Evolutionary conservation across 2,329 filamentous ascomycete species (phyloP).

Genomic region (Fusarium paranaense): DNA sequence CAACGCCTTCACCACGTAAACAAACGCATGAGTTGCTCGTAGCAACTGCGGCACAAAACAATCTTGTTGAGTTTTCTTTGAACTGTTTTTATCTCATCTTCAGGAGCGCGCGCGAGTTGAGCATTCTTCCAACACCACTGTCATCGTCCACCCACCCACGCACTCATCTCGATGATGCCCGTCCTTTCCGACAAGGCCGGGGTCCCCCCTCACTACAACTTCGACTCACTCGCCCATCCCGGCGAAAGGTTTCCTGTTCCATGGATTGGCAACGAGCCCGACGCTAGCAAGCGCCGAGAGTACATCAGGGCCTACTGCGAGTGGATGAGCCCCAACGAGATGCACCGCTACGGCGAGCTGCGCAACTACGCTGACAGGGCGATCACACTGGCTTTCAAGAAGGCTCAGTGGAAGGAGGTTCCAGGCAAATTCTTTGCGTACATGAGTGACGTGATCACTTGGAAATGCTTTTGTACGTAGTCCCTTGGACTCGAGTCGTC

Average conservation of each 20-base stretch:
- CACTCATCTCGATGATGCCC: not conserved
- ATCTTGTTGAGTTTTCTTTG: not conserved
- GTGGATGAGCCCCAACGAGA: not conserved
- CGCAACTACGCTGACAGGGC: not conserved
- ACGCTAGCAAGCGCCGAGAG: not conserved
- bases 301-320: not conserved
- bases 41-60: not conserved
- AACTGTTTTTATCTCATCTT: not conserved
- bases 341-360: not conserved
- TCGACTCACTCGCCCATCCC: not conserved
- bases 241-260: not conserved
- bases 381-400: not conserved
- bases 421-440: not conserved
- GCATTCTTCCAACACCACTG: not conserved
- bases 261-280: not conserved
- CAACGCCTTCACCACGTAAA: not conserved
- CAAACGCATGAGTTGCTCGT: conserved; percentile 5
- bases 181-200: not conserved
- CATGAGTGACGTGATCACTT: not conserved
- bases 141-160: not conserved
- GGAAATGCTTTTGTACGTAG: conserved; percentile 7
- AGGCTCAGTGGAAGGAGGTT: not conserved
- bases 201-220: not conserved
- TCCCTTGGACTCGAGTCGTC: not conserved
- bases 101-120: not conserved